Evolutionary conservation across 208 protist genomes (phyloP), one percentile per base, ranked within the genome.

Genomic region (Leishmania amazonensis): DNA sequence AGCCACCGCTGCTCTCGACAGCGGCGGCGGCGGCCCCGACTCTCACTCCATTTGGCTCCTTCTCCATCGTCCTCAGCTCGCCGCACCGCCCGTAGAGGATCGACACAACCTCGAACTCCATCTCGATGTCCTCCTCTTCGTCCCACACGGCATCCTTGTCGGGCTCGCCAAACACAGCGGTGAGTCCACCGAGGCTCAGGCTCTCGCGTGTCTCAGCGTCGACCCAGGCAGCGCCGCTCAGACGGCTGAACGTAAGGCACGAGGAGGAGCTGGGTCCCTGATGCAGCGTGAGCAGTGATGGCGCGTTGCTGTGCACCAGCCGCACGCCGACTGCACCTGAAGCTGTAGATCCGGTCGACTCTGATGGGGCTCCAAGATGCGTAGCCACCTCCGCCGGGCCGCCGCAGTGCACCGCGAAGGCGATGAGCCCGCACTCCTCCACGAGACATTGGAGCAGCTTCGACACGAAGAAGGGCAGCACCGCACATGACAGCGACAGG

Each of bases 221-320:
- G 11, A 94, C 75, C 91, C 91, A 94, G 54, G 64, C 78, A 40
- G 85, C 78, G 6, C 87, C 78, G 82, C 93, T 96, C 38, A 96
- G 85, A 1, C 91, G 88, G 71, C 89, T 96, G 84, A 91, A 94
- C 65, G 84, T 83, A 15, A 77, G 49, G 79, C 88, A 91, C 67
- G 83, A 80, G 31, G 76, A 82, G 28, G 88, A 85, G 76, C 85
- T 88, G 21, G 78, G 57, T 15, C 84, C 85, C 28, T 82, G 84
- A 24, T 70, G 78, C 47, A 79, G n/a, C 28, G 76, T 51, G 51
- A 83, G 45, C 31, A 67, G 53, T 47, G 81, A 72, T 70, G 73
- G 65, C 58, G 75, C 68, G 31, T 70, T 42, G 79, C 88, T 65
- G 62, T 81, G 67, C 81, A 84, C 83, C 64, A 86, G 87, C 24